A percentile compares a stretch with the other conserved stretches of the same genome.
Conservation (phyloP, 208 protist species). For the Leptomonas pyrrhocoris region DNA sequence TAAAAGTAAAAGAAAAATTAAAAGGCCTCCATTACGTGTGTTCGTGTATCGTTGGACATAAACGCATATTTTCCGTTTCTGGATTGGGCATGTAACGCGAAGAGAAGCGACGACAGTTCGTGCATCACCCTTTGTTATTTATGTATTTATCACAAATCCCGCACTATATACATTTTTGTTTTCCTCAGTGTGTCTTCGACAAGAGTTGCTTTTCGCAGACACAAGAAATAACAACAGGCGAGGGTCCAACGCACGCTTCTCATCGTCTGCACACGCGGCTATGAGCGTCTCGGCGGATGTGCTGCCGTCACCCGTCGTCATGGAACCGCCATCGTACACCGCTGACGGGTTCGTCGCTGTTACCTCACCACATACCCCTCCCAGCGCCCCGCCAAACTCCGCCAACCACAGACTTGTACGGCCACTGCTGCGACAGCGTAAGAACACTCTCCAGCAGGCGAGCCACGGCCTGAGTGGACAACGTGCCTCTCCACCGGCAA, state of each 20-base stretch:
- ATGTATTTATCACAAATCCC: no score
- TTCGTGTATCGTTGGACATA: no score
- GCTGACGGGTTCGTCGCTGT: not conserved
- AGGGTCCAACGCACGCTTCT: not conserved
- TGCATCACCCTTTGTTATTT: no score
- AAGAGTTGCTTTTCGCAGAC: no score
- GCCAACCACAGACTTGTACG: conserved; percentile 20
- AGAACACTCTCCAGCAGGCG: conserved; percentile 2
- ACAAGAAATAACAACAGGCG: no score
- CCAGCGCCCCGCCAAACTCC: conserved; percentile 9
- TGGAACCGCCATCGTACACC: conserved; percentile 1
- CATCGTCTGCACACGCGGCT: not conserved
- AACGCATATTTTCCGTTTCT: no score
- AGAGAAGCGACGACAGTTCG: no score
- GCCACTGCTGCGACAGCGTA: conserved; percentile 14
- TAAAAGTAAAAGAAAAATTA: not conserved
- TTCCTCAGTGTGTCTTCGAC: no score
- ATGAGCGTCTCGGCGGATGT: conserved; percentile 11
- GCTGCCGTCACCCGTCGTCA: conserved; percentile 5
- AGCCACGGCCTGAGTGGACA: not conserved
- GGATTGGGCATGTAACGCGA: no score
- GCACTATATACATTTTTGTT: no score
- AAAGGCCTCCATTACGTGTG: not conserved
- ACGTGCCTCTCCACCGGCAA: not conserved
- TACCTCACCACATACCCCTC: conserved; percentile 12